Percentiles rank a stretch among this genome's conserved stretches.
These are phyloP conservation scores for Trypanosoma vivax DNA, from an alignment of 208 protist species.

Conservation along the genomic window DNA sequence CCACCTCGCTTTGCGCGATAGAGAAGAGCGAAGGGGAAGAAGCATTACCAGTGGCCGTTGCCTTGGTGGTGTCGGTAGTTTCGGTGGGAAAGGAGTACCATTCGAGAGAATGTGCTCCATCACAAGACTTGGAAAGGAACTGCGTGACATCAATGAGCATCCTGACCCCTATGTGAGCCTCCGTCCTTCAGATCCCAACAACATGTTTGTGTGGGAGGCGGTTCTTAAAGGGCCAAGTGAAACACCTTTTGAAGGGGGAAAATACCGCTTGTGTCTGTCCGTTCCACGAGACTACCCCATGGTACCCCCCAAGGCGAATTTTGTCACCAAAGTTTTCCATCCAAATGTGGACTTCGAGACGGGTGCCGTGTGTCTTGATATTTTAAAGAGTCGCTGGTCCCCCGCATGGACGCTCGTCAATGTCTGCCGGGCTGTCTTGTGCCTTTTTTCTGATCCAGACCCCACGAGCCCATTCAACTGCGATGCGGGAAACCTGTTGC, in stretches of 20 bases:
- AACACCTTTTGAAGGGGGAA: constrained; percentile 73
- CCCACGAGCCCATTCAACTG: constrained; percentile 86
- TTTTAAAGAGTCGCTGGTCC: constrained; percentile 84
- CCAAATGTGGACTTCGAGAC: constrained; percentile 86
- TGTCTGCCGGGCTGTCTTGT: constrained; percentile 79
- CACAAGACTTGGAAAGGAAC: constrained; percentile 50
- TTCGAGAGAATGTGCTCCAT: constrained; percentile 31
- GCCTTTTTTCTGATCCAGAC: constrained; percentile 74
- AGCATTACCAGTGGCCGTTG: too few species aligned
- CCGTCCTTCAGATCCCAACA: constrained; percentile 23
- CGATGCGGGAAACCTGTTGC: constrained; percentile 86
- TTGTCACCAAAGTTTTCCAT: constrained; percentile 87
- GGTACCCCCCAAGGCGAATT: constrained; percentile 61
- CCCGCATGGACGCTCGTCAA: constrained; percentile 87
- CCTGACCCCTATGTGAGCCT: constrained; percentile 51
- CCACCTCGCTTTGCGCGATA: too few species aligned
- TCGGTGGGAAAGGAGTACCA: constrained; percentile 1
- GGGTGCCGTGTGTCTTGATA: constrained; percentile 88
- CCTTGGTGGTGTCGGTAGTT: constrained; percentile 3
- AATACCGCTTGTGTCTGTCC: constrained; percentile 54
- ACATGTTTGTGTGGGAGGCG: constrained; percentile 64
- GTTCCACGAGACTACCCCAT: constrained; percentile 86
- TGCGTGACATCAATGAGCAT: constrained; percentile 34
- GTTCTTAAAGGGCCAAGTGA: constrained; percentile 59
- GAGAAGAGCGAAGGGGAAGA: too few species aligned